Percentiles rank a stretch among this genome's conserved stretches.
Evolutionary conservation across 257 asterid genomes (phyloP).

Genomic region (Nicotiana attenuata): DNA sequence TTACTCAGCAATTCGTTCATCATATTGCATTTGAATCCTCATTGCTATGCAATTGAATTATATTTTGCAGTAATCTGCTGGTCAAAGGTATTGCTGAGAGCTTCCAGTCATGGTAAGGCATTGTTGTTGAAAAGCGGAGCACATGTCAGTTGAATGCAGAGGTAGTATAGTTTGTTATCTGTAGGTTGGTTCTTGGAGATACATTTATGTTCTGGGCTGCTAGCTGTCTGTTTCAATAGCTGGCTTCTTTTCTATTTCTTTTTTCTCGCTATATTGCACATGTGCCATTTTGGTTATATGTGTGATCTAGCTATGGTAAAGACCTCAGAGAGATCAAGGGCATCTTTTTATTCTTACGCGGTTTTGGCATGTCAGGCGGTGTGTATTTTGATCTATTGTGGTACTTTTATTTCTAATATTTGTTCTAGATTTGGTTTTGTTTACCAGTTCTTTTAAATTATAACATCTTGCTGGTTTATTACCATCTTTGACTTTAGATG

Average conservation of each 20-base stretch:
- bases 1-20: background rate
- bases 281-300: background rate
- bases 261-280: background rate
- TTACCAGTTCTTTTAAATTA: background rate
- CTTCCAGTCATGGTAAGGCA: background rate
- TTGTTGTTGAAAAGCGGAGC: background rate
- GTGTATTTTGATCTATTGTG: background rate
- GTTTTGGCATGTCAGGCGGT: background rate
- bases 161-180: background rate
- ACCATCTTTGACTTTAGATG: background rate
- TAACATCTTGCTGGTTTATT: background rate
- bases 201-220: background rate
- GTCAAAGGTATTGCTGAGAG: background rate
- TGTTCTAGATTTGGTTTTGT: background rate
- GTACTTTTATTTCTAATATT: background rate
- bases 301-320: background rate
- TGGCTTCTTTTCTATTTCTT: background rate
- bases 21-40: background rate
- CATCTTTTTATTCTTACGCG: background rate
- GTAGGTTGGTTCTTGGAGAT: constrained; percentile 6
- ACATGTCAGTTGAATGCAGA: background rate
- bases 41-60: background rate
- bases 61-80: constrained; percentile 5
- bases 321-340: background rate
- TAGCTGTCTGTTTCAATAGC: background rate